Percentiles rank a stretch among this genome's conserved stretches.
Evolutionary conservation across 2,329 filamentous ascomycete species (phyloP).

Genomic region (Botryotinia calthae): DNA sequence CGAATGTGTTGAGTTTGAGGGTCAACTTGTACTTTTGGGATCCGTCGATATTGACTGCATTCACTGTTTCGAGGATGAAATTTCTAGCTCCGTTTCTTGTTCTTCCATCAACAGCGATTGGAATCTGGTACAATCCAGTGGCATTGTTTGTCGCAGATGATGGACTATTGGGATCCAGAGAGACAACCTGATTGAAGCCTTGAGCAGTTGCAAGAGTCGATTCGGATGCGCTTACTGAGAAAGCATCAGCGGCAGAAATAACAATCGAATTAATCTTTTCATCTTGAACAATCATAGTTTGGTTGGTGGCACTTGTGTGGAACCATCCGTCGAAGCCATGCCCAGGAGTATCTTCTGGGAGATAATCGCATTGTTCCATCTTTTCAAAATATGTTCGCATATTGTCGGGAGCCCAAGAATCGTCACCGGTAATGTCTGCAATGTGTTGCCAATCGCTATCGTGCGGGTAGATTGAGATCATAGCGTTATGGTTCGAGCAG

Average conservation of each 20-base stretch:
- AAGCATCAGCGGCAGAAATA: neutral
- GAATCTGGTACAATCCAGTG: slow-evolving; percentile 33
- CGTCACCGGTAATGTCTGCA: slow-evolving; percentile 30
- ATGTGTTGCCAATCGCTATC: slow-evolving; percentile 33
- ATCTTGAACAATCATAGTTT: slow-evolving; percentile 25
- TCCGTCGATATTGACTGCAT: slow-evolving; percentile 26
- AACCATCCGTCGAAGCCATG: slow-evolving; percentile 38
- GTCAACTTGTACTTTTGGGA: slow-evolving; percentile 21
- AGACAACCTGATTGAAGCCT: slow-evolving; percentile 21
- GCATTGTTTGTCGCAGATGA: slow-evolving; percentile 28
- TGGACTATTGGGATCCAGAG: slow-evolving; percentile 31
- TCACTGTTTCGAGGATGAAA: slow-evolving; percentile 30
- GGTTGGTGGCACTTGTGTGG: slow-evolving; percentile 24
- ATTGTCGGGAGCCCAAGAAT: slow-evolving; percentile 36
- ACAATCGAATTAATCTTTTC: slow-evolving; percentile 21
- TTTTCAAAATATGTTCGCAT: slow-evolving; percentile 45
- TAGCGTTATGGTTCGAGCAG: slow-evolving; percentile 32
- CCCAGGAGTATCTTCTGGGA: slow-evolving; percentile 38
- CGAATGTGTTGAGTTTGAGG: slow-evolving; percentile 32
- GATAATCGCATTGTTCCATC: slow-evolving; percentile 46
- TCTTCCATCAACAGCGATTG: slow-evolving; percentile 27
- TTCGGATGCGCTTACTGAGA: neutral
- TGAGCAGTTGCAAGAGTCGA: neutral
- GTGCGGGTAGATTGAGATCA: slow-evolving; percentile 27
- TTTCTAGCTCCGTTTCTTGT: slow-evolving; percentile 30